These are phyloP conservation scores for Casuarina equisetifolia DNA, from an alignment of 306 rosid species.

Conservation along the genomic window DNA sequence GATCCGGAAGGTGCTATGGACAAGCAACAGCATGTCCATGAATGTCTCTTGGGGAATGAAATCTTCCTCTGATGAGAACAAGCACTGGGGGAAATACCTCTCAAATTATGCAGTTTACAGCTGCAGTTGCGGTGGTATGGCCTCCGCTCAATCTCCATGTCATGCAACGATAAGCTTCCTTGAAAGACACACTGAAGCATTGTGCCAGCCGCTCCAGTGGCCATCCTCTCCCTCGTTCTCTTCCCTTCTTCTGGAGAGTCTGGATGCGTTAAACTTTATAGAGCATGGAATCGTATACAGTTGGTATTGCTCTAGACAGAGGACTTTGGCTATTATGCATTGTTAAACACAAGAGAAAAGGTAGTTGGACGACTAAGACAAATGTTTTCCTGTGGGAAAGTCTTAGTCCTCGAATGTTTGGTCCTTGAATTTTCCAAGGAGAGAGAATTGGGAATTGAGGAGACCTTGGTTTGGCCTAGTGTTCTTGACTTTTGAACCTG, in stretches of 20 bases:
- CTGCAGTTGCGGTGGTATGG: conserved; percentile 81
- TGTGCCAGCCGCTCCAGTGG: conserved; percentile 23
- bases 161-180: conserved; percentile 54
- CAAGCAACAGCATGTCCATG: conserved; percentile 37
- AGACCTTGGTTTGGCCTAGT: not conserved
- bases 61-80: conserved; percentile 31
- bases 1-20: conserved; percentile 22
- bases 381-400: conserved; percentile 8
- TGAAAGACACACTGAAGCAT: conserved; percentile 46
- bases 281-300: not conserved
- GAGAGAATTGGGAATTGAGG: not conserved
- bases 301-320: not conserved
- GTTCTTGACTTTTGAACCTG: not conserved
- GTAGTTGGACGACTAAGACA: conserved; percentile 4
- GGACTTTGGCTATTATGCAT: not conserved
- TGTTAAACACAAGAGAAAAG: conserved; percentile 11
- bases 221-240: conserved; percentile 27
- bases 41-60: conserved; percentile 39
- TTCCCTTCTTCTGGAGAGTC: not conserved
- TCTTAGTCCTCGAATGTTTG: not conserved
- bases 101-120: conserved; percentile 62
- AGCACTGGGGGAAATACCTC: conserved; percentile 14
- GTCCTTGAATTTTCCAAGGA: not conserved
- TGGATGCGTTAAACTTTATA: not conserved
- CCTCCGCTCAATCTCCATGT: conserved; percentile 54